Evolutionary conservation across 148 eudicot species (phyloP), one percentile per base, ranked within the genome.

Genomic region (Mesembryanthemum crystallinum): DNA sequence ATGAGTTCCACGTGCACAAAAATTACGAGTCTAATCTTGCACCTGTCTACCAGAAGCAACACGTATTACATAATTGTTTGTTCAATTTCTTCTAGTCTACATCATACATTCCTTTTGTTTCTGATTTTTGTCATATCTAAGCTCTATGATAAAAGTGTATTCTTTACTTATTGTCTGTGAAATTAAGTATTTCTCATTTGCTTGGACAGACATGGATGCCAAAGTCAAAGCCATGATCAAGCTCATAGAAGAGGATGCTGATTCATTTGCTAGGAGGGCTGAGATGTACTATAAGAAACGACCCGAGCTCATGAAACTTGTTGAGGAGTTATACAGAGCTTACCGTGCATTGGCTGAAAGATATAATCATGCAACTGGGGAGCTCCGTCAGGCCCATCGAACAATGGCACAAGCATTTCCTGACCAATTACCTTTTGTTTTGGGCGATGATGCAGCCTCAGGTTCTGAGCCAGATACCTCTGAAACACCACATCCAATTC

Each of bases 321-420:
- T 94, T 52, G 98, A 94, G 83, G 98, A 94, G 67, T 94, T 94
- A 77, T 94, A 94, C 59, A 78, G 97, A 30, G 98, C 97, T 54
- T 94, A 94, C 67, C 95, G 98, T 72, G 97, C 98, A 58, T 82
- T 94, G 83, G 98, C 98, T 25, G 98, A 94, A 78, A 87, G 98
- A 79, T 94, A 94, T 54, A 95, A 90, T 82, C 87, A 94, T 69
- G 97, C 98, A 32, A 94, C 90, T n/a, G 83, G 84, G 59, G 94
- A 86, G 33, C 87, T 96, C 71, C 87, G 94, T 33, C 99, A 96
- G 76, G 99, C 99, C 9, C 99, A 92, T 55, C 79, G 64, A 27
- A 91, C 93, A 27, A 96, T 96, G 97, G 77, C 90, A n/a, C 95
- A 96, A 78, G 97, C 82, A 5, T 94, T 86, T 77, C 98, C 97